phyloP scores from a whole-genome alignment of 768 basidiomycete species.

The Tremella fuciformis region DNA sequence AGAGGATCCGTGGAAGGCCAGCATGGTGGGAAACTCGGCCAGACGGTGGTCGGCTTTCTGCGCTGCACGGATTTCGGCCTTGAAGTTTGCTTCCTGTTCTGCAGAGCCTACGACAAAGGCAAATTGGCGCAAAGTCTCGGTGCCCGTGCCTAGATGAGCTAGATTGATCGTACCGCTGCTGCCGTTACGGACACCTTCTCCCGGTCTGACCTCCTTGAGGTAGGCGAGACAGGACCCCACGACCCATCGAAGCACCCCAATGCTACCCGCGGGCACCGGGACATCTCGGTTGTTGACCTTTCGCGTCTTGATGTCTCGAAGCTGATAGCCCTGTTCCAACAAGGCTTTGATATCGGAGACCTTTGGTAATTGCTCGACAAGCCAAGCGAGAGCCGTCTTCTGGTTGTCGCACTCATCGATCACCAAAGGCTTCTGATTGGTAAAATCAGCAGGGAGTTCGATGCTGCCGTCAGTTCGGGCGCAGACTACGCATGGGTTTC shows the following conservation, averaged over 20 bases:
- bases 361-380: conserved; percentile 31
- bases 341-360: conserved; percentile 23
- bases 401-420: conserved; percentile 22
- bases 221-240: conserved; percentile 38
- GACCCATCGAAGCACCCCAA: conserved; percentile 34
- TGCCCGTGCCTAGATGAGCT: not conserved
- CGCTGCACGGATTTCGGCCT: conserved; percentile 24
- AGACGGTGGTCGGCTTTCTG: conserved; percentile 9
- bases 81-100: conserved; percentile 32
- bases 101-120: conserved; percentile 35
- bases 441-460: conserved; percentile 24
- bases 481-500: too few species aligned
- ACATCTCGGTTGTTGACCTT: not conserved
- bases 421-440: not conserved
- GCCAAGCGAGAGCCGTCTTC: conserved; percentile 22
- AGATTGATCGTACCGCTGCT: not conserved
- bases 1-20: conserved; percentile 35
- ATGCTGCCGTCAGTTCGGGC: conserved; percentile 12
- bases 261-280: conserved; percentile 13
- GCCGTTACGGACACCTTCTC: conserved; percentile 24
- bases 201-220: conserved; percentile 26
- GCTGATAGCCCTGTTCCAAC: conserved; percentile 14
- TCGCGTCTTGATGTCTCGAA: conserved; percentile 6
- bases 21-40: conserved; percentile 24
- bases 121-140: conserved; percentile 24